Percentiles rank a stretch among this genome's conserved stretches.
Evolutionary conservation across 306 rosid species (phyloP).

Genomic region (Adenanthera pavonina): DNA sequence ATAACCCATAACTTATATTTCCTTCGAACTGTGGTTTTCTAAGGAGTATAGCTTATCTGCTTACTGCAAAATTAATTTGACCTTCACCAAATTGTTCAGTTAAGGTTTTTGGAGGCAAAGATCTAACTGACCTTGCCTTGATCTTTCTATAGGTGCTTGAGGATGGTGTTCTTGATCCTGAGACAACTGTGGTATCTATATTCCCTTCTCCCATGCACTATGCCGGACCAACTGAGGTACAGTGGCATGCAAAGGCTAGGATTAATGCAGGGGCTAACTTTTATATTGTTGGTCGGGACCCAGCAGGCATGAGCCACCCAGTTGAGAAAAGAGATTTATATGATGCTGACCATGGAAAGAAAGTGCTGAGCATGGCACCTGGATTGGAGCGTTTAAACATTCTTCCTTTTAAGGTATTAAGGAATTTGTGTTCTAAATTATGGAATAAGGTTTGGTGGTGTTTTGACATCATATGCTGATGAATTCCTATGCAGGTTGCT

Average conservation of each 20-base stretch:
- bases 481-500: slow-evolving; percentile 74
- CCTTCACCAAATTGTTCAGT: not conserved
- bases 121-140: slow-evolving; percentile 3
- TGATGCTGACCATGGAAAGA: slow-evolving; percentile 98
- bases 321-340: slow-evolving; percentile 85
- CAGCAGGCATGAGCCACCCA: slow-evolving; percentile 99
- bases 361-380: slow-evolving; percentile 98
- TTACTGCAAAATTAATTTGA: not conserved
- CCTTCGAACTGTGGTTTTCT: not conserved
- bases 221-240: slow-evolving; percentile 99
- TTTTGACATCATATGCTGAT: slow-evolving; percentile 33
- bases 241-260: slow-evolving; percentile 99
- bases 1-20: not conserved
- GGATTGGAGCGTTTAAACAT: slow-evolving; percentile 95
- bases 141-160: slow-evolving; percentile 77
- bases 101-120: not conserved
- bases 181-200: slow-evolving; percentile 95
- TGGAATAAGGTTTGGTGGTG: not conserved
- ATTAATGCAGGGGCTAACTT: slow-evolving; percentile 98
- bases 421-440: not conserved
- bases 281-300: slow-evolving; percentile 98
- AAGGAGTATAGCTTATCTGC: not conserved
- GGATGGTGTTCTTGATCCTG: slow-evolving; percentile 99
- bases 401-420: slow-evolving; percentile 93
- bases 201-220: slow-evolving; percentile 99